Conservation (phyloP, 495 filamentous ascomycete species). For the Achaetomiella virescens region DNA sequence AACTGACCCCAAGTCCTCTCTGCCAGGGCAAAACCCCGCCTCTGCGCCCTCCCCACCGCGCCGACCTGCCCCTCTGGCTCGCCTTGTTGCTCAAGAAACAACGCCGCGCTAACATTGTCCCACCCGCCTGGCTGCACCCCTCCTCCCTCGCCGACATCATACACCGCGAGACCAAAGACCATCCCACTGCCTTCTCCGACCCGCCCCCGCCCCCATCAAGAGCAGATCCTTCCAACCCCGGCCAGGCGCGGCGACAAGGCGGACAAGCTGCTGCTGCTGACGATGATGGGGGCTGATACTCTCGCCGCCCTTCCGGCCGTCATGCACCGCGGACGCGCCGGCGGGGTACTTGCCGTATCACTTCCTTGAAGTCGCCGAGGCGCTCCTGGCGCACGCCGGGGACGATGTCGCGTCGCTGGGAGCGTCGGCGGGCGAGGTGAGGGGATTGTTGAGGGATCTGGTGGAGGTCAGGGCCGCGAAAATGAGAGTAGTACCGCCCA, state of each 20-base stretch:
- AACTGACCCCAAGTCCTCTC: conserved; percentile 11
- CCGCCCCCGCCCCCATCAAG: conserved; percentile 57
- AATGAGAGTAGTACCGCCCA: conserved; percentile 67
- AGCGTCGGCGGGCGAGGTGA: conserved; percentile 63
- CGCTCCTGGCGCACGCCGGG: conserved; percentile 73
- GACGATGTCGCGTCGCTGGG: conserved; percentile 68
- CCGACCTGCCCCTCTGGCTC: conserved; percentile 85
- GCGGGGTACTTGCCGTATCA: conserved; percentile 77
- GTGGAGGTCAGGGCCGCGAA: conserved; percentile 86
- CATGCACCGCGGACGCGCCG: conserved; percentile 52
- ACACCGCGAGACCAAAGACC: conserved; percentile 64
- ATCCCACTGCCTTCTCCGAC: conserved; percentile 63
- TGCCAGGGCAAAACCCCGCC: conserved; percentile 67
- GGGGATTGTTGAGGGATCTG: conserved; percentile 72
- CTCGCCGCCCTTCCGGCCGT: conserved; percentile 55
- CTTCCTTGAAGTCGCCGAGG: conserved; percentile 83
- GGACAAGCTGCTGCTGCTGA: background rate
- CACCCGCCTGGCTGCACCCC: conserved; percentile 80
- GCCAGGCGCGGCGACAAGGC: conserved; percentile 25
- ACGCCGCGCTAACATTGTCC: conserved; percentile 85
- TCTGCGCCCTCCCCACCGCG: conserved; percentile 75
- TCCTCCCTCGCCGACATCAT: conserved; percentile 68
- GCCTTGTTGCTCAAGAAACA: conserved; percentile 96
- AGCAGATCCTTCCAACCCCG: conserved; percentile 31
- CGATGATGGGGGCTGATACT: conserved; percentile 17